These are phyloP conservation scores for Scolecobasidium constrictum DNA, from an alignment of 2,329 filamentous ascomycete genomes.

Conservation along the genomic window DNA sequence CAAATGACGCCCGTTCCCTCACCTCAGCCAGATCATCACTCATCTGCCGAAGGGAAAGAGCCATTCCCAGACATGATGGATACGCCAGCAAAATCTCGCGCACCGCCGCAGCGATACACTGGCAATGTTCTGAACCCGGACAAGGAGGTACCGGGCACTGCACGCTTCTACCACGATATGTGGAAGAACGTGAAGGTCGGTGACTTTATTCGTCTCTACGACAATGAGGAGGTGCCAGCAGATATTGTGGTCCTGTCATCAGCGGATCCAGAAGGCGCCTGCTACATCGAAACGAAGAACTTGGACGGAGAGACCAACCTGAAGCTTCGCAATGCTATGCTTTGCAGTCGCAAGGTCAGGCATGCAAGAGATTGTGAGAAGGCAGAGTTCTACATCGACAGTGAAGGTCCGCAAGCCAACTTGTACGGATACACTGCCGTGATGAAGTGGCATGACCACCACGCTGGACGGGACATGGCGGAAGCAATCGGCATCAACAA, in stretches of 20 bases:
- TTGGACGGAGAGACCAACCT: conserved; percentile 95
- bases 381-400: conserved; percentile 78
- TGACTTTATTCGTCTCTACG: conserved; percentile 93
- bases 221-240: conserved; percentile 88
- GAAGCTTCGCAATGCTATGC: conserved; percentile 85
- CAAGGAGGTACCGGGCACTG: conserved; percentile 53
- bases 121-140: conserved; percentile 66
- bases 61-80: conserved; percentile 1
- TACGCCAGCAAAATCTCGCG: conserved; percentile 5
- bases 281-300: conserved; percentile 97
- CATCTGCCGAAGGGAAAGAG: conserved; percentile 11
- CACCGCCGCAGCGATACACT: conserved; percentile 39
- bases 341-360: conserved; percentile 69
- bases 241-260: conserved; percentile 89
- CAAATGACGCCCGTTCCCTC: conserved; percentile 95
- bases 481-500: conserved; percentile 96
- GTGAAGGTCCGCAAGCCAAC: conserved; percentile 84
- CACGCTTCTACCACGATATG: conserved; percentile 80
- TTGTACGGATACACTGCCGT: conserved; percentile 91
- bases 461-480: conserved; percentile 66
- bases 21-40: conserved; percentile 47
- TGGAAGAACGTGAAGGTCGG: conserved; percentile 96
- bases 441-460: conserved; percentile 71
- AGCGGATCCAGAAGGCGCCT: conserved; percentile 85
- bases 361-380: conserved; percentile 90